These are phyloP conservation scores for Diversispora eburnea DNA, from an alignment of 192 early-diverging fungal species.

Conservation along the genomic window DNA sequence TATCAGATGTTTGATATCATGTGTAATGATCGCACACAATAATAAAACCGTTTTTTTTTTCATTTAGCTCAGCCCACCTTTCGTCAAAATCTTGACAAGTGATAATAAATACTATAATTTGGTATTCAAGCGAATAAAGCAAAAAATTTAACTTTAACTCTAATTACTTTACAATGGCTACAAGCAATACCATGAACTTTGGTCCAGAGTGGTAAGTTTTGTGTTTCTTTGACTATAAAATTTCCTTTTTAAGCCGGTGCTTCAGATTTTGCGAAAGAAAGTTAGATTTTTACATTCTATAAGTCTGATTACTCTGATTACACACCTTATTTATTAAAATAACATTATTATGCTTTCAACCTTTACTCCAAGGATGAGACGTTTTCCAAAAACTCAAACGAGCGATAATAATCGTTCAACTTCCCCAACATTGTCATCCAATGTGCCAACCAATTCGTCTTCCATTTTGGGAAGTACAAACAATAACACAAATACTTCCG, in stretches of 20 bases:
- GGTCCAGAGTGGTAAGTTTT: slow-evolving; percentile 69
- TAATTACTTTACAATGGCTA: slow-evolving; percentile 13
- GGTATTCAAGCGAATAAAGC: no score
- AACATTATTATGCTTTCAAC: no score
- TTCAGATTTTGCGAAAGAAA: not conserved
- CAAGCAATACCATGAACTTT: slow-evolving; percentile 69
- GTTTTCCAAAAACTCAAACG: slow-evolving; percentile 28
- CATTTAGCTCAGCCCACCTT: no score
- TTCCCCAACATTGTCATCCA: slow-evolving; percentile 27
- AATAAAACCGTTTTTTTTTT: no score
- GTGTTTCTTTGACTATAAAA: not conserved
- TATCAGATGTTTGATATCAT: no score
- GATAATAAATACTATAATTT: no score
- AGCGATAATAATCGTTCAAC: slow-evolving; percentile 18
- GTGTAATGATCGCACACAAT: no score
- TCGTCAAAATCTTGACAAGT: no score
- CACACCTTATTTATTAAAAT: no score
- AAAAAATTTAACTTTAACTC: no score
- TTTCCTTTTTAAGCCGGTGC: slow-evolving; percentile 33
- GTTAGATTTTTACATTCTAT: not conserved
- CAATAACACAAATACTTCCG: slow-evolving; percentile 5
- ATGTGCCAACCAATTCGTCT: slow-evolving; percentile 13
- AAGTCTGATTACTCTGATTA: no score
- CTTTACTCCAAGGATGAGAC: slow-evolving; percentile 25
- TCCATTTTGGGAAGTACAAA: not conserved